Conservation (phyloP, 805 yeast species). For the Pichia cephalocereana region DNA sequence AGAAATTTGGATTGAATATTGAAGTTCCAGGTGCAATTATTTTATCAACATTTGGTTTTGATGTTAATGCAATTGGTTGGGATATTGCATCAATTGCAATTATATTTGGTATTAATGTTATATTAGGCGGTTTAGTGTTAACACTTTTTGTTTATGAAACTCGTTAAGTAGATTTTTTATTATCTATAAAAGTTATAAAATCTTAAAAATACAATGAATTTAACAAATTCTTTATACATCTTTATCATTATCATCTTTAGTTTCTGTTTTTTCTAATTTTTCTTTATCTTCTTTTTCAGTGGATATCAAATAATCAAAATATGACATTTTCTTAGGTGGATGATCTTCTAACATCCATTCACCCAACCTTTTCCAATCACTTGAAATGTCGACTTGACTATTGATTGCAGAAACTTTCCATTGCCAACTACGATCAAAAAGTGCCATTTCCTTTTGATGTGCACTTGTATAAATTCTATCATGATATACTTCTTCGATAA, state of each 20-base stretch:
- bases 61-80: slow-evolving; percentile 61
- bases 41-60: slow-evolving; percentile 88
- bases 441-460: slow-evolving; percentile 2
- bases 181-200: background rate
- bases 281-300: background rate
- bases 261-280: background rate
- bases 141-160: slow-evolving; percentile 68
- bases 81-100: slow-evolving; percentile 56
- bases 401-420: background rate
- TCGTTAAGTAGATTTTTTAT: slow-evolving; percentile 29
- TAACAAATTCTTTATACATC: background rate
- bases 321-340: slow-evolving; percentile 1
- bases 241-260: no score
- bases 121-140: slow-evolving; percentile 67
- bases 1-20: slow-evolving; percentile 85
- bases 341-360: slow-evolving; percentile 1
- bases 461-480: background rate
- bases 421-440: slow-evolving; percentile 1
- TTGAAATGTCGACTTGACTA: background rate
- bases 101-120: slow-evolving; percentile 49
- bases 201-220: background rate
- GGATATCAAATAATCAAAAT: slow-evolving; percentile 1
- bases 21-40: slow-evolving; percentile 98
- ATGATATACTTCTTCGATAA: slow-evolving; percentile 1
- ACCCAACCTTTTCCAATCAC: background rate